A percentile compares a stretch with the other conserved stretches of the same genome.
phyloP scores from a whole-genome alignment of 306 rosid species.

The Gleditsia sinensis region DNA sequence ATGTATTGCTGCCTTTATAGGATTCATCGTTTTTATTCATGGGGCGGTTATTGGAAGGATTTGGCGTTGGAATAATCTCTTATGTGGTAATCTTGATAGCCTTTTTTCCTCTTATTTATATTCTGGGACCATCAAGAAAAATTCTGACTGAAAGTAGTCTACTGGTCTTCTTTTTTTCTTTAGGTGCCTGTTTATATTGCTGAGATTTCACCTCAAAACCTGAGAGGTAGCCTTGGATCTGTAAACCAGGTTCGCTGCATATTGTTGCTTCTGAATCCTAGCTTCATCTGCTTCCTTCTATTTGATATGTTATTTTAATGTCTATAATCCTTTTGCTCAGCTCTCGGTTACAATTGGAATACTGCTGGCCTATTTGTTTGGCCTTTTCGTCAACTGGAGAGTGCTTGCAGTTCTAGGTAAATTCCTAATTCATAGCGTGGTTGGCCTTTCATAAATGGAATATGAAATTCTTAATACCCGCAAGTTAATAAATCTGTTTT shows the following conservation, averaged over 20 bases:
- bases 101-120: background rate
- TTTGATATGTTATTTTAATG: background rate
- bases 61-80: constrained; percentile 91
- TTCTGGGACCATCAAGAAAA: constrained; percentile 11
- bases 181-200: constrained; percentile 95
- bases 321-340: constrained; percentile 37
- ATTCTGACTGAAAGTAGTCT: constrained; percentile 27
- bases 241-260: constrained; percentile 71
- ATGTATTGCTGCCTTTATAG: constrained; percentile 41
- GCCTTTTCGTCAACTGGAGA: constrained; percentile 82
- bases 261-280: constrained; percentile 13
- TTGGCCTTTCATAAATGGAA: constrained; percentile 19
- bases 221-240: constrained; percentile 87
- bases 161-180: constrained; percentile 6
- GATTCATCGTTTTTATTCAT: constrained; percentile 75
- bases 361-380: constrained; percentile 74
- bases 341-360: constrained; percentile 80
- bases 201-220: constrained; percentile 81
- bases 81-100: constrained; percentile 62
- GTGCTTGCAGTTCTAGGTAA: constrained; percentile 82
- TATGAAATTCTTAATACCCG: background rate
- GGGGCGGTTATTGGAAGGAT: constrained; percentile 92
- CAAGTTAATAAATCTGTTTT: background rate
- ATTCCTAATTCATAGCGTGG: constrained; percentile 18
- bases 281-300: constrained; percentile 1